A percentile compares a stretch with the other conserved stretches of the same genome.
These are phyloP conservation scores for Rhododendron kiyosumense DNA, from an alignment of 148 eudicot species.

Conservation along the genomic window DNA sequence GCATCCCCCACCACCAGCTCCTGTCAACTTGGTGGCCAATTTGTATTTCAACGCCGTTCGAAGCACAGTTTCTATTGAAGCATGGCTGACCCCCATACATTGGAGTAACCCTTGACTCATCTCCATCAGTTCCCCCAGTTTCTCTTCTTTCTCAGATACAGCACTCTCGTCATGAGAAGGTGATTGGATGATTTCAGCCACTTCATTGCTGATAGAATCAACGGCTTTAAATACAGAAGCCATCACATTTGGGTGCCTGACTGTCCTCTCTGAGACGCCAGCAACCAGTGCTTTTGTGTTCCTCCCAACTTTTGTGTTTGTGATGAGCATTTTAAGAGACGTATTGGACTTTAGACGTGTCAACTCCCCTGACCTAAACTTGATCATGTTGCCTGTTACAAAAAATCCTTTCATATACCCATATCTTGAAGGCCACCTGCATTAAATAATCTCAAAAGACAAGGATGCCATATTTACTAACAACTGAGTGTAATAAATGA, in stretches of 20 bases:
- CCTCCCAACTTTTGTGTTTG: conserved; percentile 90
- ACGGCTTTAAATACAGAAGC: conserved; percentile 74
- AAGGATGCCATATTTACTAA: neutral
- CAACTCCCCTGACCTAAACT: conserved; percentile 78
- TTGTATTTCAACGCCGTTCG: conserved; percentile 77
- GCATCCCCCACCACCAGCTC: conserved; percentile 99
- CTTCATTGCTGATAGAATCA: conserved; percentile 84
- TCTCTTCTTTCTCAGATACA: conserved; percentile 66
- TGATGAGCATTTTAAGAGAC: conserved; percentile 82
- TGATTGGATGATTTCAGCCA: conserved; percentile 62
- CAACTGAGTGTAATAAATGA: neutral
- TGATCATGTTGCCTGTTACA: conserved; percentile 80
- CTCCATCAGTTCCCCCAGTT: conserved; percentile 79
- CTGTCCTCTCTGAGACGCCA: conserved; percentile 73
- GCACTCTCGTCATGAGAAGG: conserved; percentile 51
- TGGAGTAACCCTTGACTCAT: conserved; percentile 97
- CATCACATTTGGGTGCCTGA: conserved; percentile 71
- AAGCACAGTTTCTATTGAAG: conserved; percentile 81
- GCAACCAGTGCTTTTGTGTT: conserved; percentile 95
- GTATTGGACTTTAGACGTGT: conserved; percentile 61
- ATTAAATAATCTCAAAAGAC: neutral
- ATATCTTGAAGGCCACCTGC: neutral
- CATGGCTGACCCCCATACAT: conserved; percentile 99
- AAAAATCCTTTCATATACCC: neutral
- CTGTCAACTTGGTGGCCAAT: conserved; percentile 78